These are phyloP conservation scores for Acacia melanoxylon DNA, from an alignment of 306 rosid species.

Conservation along the genomic window DNA sequence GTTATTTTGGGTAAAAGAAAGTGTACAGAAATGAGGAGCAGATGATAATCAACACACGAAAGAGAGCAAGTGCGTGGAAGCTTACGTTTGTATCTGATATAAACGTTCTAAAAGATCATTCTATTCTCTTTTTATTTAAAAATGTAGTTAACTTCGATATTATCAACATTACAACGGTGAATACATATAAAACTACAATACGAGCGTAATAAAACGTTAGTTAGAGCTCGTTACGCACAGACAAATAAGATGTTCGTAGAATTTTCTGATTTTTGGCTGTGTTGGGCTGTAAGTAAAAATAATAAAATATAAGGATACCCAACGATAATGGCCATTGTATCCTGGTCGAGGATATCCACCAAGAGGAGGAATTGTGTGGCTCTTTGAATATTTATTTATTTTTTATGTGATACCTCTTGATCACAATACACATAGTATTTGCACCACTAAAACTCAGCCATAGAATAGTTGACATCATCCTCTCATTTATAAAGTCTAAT, in stretches of 20 bases:
- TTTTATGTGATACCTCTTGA: too few relatives aligned
- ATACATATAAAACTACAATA: too few relatives aligned
- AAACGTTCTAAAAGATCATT: not conserved
- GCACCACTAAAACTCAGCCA: not conserved
- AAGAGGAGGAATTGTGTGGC: too few relatives aligned
- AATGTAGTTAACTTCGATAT: too few relatives aligned
- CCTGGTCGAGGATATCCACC: not conserved
- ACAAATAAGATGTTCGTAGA: not conserved
- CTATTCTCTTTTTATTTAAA: too few relatives aligned
- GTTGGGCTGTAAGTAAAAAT: not conserved
- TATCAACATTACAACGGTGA: too few relatives aligned
- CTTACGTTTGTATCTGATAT: not conserved
- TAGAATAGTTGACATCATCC: not conserved
- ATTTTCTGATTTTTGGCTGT: not conserved
- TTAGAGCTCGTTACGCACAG: too few relatives aligned
- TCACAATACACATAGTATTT: too few relatives aligned
- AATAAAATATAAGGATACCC: not conserved
- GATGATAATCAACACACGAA: not conserved
- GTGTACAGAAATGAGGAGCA: not conserved
- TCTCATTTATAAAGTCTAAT: too few relatives aligned
- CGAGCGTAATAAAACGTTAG: too few relatives aligned
- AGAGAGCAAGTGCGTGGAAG: not conserved
- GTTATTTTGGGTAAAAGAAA: not conserved
- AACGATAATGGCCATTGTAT: not conserved
- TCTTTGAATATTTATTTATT: too few relatives aligned